These are phyloP conservation scores for Camptophora hylomeconis DNA, from an alignment of 2,329 filamentous ascomycete genomes.

Conservation along the genomic window DNA sequence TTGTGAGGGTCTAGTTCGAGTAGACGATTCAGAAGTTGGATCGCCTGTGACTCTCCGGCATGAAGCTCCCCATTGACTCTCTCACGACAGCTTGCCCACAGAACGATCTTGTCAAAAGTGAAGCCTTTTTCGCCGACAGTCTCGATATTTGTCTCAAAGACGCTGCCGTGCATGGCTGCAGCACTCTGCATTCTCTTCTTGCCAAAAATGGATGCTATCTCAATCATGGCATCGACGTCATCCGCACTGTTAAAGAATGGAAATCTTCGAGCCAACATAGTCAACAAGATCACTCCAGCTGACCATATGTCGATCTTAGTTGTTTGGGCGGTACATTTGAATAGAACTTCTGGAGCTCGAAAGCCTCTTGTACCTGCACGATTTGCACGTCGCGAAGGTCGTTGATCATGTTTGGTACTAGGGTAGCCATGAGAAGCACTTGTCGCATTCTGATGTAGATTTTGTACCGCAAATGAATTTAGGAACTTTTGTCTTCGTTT, in stretches of 20 bases:
- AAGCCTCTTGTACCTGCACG: conserved; percentile 91
- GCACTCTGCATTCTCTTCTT: conserved; percentile 69
- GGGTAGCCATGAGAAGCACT: conserved; percentile 56
- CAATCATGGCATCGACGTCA: conserved; percentile 93
- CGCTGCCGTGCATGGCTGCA: conserved; percentile 73
- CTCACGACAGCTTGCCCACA: conserved; percentile 81
- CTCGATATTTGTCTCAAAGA: conserved; percentile 86
- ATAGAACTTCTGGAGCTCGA: conserved; percentile 86
- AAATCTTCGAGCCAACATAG: conserved; percentile 79
- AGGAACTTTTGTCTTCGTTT: conserved; percentile 42
- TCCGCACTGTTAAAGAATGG: conserved; percentile 99
- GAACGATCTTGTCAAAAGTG: conserved; percentile 79
- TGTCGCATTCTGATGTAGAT: conserved; percentile 22
- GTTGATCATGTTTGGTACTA: conserved; percentile 76
- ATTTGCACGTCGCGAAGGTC: conserved; percentile 81
- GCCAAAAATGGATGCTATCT: conserved; percentile 93
- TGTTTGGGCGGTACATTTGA: conserved; percentile 93
- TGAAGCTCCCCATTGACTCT: conserved; percentile 39
- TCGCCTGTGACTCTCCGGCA: conserved; percentile 32
- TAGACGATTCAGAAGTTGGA: conserved; percentile 27
- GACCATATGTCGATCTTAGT: conserved; percentile 96
- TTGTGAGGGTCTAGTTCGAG: conserved; percentile 32
- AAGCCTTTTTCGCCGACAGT: conserved; percentile 80
- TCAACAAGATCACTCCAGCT: conserved; percentile 91
- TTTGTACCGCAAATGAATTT: conserved; percentile 19